Percentiles rank a stretch among this genome's conserved stretches.
These are phyloP conservation scores for Macaranga tanarius DNA, from an alignment of 441 rosid genomes.

Conservation along the genomic window DNA sequence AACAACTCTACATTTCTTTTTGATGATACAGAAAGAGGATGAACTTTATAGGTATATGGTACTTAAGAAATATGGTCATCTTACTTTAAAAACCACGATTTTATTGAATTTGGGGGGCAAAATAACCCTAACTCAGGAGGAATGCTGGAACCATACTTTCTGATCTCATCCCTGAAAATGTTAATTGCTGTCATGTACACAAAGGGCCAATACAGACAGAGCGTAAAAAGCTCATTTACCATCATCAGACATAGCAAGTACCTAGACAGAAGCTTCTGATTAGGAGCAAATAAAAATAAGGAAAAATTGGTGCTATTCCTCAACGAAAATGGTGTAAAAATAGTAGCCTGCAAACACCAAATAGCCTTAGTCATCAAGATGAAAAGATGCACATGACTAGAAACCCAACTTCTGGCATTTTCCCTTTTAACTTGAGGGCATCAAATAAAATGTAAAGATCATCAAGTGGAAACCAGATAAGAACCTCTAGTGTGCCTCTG, in stretches of 20 bases:
- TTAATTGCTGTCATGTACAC: slow-evolving; percentile 22
- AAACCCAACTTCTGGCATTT: slow-evolving; percentile 1
- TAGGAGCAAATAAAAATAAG: slow-evolving; percentile 52
- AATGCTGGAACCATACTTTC: slow-evolving; percentile 45
- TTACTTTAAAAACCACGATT: slow-evolving; percentile 84
- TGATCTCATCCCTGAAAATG: slow-evolving; percentile 62
- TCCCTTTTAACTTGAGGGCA: slow-evolving; percentile 9
- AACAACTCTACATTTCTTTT: slow-evolving; percentile 5
- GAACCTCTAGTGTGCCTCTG: slow-evolving; percentile 90
- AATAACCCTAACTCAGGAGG: slow-evolving; percentile 70
- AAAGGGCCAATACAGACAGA: slow-evolving; percentile 15
- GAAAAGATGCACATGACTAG: neutral
- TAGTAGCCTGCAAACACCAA: slow-evolving; percentile 63
- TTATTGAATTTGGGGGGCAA: slow-evolving; percentile 64
- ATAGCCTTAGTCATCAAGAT: slow-evolving; percentile 21
- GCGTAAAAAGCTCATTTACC: slow-evolving; percentile 20
- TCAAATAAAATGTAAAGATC: slow-evolving; percentile 8
- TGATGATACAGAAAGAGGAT: slow-evolving; percentile 11
- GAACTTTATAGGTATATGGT: slow-evolving; percentile 17
- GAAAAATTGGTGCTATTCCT: slow-evolving; percentile 72
- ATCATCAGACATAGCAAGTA: slow-evolving; percentile 32
- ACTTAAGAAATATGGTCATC: slow-evolving; percentile 22
- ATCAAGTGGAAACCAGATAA: slow-evolving; percentile 21
- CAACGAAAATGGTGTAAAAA: slow-evolving; percentile 71
- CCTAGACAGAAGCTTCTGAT: slow-evolving; percentile 73